Percentiles rank a stretch among this genome's conserved stretches.
Evolutionary conservation across 768 basidiomycete genomes (phyloP).

Genomic region (Gymnopilus junonius): DNA sequence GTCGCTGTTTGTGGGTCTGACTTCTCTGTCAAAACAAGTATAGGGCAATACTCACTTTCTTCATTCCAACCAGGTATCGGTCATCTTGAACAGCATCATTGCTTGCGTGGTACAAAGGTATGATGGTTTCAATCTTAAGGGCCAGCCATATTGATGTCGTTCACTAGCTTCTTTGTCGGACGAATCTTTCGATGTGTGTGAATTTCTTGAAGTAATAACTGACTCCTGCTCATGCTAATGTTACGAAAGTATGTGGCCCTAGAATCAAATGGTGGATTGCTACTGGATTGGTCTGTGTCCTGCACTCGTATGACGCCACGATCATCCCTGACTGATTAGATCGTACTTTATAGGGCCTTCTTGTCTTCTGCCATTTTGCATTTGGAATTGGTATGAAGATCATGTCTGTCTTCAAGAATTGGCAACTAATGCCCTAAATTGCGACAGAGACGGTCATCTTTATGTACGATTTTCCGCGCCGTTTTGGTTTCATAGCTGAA

Average conservation of each 20-base stretch:
- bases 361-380: conserved; percentile 34
- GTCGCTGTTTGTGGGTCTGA: conserved; percentile 38
- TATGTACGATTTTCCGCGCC: conserved; percentile 20
- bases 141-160: background rate
- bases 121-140: background rate
- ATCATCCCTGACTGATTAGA: background rate
- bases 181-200: conserved; percentile 35
- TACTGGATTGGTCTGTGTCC: conserved; percentile 30
- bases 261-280: conserved; percentile 37
- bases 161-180: conserved; percentile 35
- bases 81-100: conserved; percentile 33
- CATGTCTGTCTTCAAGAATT: background rate
- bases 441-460: conserved; percentile 37
- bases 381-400: conserved; percentile 40
- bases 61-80: conserved; percentile 24
- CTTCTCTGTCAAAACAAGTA: background rate
- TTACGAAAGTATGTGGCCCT: conserved; percentile 32
- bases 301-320: background rate
- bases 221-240: too few species aligned
- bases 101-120: conserved; percentile 38
- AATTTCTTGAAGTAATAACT: background rate
- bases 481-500: background rate
- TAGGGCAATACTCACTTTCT: background rate
- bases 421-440: background rate
- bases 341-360: conserved; percentile 21